Conservation (phyloP, 768 basidiomycete species). For the Candolleomyces eurysporus region DNA sequence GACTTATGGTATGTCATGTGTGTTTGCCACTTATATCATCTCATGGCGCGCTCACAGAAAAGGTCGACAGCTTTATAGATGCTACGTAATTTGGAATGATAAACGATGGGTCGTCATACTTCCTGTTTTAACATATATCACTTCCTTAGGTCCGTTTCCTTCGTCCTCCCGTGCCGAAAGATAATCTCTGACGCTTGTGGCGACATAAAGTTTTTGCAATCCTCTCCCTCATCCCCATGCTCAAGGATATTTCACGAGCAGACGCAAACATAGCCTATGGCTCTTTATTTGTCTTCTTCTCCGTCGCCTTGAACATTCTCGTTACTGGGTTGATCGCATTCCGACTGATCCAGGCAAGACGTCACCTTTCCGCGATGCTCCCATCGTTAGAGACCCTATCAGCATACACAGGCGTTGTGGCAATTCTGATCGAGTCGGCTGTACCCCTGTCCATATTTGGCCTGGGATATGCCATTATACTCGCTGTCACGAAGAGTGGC, state of each 20-base stretch:
- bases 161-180: not conserved
- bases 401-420: not conserved
- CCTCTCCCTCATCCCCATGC: not conserved
- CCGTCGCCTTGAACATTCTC: conserved; percentile 1
- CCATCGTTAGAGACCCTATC: not conserved
- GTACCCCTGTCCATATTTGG: not conserved
- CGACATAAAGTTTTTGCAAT: not conserved
- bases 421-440: conserved; percentile 8
- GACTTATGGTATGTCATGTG: not conserved
- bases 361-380: not conserved
- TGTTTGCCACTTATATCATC: not conserved
- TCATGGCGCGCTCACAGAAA: not conserved
- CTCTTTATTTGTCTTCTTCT: not conserved
- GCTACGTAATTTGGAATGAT: conserved; percentile 5
- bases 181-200: not conserved
- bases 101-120: not conserved
- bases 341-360: not conserved
- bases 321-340: conserved; percentile 1
- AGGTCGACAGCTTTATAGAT: not conserved
- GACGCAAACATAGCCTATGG: not conserved
- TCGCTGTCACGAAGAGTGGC: not conserved
- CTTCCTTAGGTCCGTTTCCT: not conserved
- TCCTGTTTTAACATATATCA: not conserved
- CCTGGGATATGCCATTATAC: not conserved
- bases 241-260: not conserved